phyloP scores from a whole-genome alignment of 202 grass and related monocot genomes.

The Panicum virgatum region DNA sequence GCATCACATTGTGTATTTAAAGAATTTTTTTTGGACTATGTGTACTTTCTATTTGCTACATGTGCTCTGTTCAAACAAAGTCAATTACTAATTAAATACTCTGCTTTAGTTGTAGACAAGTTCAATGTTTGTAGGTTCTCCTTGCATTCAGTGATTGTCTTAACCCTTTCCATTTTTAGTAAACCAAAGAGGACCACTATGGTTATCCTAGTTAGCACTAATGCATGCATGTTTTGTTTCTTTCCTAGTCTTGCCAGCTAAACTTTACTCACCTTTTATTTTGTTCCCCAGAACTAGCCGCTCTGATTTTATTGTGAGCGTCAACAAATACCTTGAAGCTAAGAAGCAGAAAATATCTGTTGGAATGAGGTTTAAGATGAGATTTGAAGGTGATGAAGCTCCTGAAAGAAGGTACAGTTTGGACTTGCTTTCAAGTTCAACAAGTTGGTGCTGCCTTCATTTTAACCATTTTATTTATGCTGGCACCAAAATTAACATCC shows the following conservation, averaged over 20 bases:
- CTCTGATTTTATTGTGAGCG: conserved; percentile 86
- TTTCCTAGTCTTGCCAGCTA: neutral
- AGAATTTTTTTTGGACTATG: neutral
- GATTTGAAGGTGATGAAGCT: conserved; percentile 94
- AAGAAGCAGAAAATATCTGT: conserved; percentile 78
- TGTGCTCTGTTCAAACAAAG: conserved; percentile 8
- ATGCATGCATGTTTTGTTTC: neutral
- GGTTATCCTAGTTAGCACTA: conserved; percentile 13
- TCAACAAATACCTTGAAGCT: conserved; percentile 95
- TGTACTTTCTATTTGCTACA: neutral
- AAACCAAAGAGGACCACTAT: conserved; percentile 5
- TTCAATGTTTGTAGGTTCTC: neutral
- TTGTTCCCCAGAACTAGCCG: conserved; percentile 68
- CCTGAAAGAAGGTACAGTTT: conserved; percentile 82
- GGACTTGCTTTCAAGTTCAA: conserved; percentile 3
- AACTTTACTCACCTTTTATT: conserved; percentile 25
- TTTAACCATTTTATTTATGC: conserved; percentile 9
- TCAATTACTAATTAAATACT: neutral
- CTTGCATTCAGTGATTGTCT: conserved; percentile 12
- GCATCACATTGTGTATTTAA: neutral
- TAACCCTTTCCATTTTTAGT: neutral
- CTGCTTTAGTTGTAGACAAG: conserved; percentile 13
- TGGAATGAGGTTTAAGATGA: conserved; percentile 97
- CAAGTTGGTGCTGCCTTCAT: conserved; percentile 28
- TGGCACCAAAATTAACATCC: conserved; percentile 12